A percentile compares a stretch with the other conserved stretches of the same genome.
Evolutionary conservation across 2,329 filamentous ascomycete genomes (phyloP).

Genomic region (Colletotrichum sp.): DNA sequence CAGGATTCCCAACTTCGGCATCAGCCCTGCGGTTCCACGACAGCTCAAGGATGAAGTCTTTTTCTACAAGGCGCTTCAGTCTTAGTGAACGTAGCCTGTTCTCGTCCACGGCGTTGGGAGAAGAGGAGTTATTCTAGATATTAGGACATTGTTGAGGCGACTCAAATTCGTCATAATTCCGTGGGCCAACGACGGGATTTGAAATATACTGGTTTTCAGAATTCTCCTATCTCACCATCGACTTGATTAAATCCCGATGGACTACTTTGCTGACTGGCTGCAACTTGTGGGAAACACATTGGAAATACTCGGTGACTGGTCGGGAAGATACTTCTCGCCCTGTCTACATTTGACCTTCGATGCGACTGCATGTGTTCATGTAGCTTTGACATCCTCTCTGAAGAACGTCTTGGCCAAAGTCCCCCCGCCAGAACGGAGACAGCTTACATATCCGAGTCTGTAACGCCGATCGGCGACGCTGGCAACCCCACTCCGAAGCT

Average conservation of each 20-base stretch:
- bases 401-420: background rate
- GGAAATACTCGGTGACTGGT: background rate
- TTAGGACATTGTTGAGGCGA: background rate
- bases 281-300: background rate
- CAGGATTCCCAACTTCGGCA: constrained; percentile 58
- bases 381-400: background rate
- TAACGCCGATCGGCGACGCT: background rate
- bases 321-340: background rate
- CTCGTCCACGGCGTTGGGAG: background rate
- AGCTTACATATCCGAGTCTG: background rate
- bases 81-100: background rate
- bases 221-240: background rate
- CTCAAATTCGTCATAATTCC: background rate
- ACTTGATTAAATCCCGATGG: background rate
- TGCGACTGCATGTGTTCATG: background rate
- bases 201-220: background rate
- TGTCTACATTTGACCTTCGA: background rate
- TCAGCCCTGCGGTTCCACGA: constrained; percentile 47
- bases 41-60: constrained; percentile 57
- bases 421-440: background rate
- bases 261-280: background rate
- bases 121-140: background rate
- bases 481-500: background rate
- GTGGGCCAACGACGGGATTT: background rate
- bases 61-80: constrained; percentile 62